Percentiles rank a stretch among this genome's conserved stretches.
Evolutionary conservation across 2,329 filamentous ascomycete genomes (phyloP).

Genomic region (Rhytidhysteron rufulum): DNA sequence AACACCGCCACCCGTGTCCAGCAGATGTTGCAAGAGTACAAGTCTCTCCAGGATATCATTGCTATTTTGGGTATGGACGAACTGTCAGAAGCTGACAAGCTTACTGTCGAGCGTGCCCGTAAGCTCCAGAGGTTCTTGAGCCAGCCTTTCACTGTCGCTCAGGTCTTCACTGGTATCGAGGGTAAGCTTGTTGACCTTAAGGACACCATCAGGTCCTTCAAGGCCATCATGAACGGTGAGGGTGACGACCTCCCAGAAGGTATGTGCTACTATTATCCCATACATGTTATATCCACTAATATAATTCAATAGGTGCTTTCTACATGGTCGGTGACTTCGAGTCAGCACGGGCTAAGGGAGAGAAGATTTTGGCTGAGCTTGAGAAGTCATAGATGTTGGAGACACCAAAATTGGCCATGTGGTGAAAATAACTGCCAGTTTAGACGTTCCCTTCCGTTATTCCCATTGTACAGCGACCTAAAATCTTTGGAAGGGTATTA

Average conservation of each 20-base stretch:
- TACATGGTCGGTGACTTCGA: conserved; percentile 99
- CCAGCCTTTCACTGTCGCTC: conserved; percentile 92
- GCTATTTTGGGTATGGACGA: conserved; percentile 99
- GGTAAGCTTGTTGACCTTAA: conserved; percentile 96
- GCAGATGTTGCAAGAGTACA: conserved; percentile 99
- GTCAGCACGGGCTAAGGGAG: conserved; percentile 91
- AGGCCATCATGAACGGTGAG: conserved; percentile 92
- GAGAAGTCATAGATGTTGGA: conserved; percentile 49
- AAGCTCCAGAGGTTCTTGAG: conserved; percentile 99
- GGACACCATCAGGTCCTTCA: conserved; percentile 97
- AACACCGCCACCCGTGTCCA: conserved; percentile 89
- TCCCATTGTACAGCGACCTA: neutral
- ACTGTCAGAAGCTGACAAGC: conserved; percentile 97
- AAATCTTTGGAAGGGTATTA: neutral
- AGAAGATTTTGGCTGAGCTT: conserved; percentile 98
- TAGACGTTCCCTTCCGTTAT: neutral
- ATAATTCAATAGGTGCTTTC: conserved; percentile 57
- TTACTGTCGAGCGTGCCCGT: conserved; percentile 99
- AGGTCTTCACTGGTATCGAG: conserved; percentile 91
- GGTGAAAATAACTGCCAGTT: neutral
- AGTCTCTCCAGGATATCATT: conserved; percentile 99
- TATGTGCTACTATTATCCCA: conserved; percentile 41
- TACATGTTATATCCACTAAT: conserved; percentile 24
- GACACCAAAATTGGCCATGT: conserved; percentile 9
- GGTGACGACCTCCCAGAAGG: conserved; percentile 93